Conservation (phyloP, 1,139 yeast genomes). For the Yamadazyma epiphylla region DNA sequence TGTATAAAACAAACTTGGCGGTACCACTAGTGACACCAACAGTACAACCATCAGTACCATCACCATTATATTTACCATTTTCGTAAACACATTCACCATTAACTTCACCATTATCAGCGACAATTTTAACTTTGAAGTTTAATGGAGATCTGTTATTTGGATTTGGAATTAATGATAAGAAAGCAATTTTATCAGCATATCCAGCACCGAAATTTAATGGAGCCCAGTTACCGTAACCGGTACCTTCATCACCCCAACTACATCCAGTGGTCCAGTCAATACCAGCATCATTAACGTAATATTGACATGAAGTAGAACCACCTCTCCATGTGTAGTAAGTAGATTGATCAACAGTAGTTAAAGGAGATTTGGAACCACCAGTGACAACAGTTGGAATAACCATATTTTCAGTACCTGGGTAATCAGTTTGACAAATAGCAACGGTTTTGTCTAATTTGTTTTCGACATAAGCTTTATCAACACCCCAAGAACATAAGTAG, state of each 20-base stretch:
- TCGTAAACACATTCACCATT: slow-evolving; percentile 63
- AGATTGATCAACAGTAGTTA: slow-evolving; percentile 76
- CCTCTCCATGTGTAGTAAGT: slow-evolving; percentile 82
- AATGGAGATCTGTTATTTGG: slow-evolving; percentile 79
- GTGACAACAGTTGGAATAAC: slow-evolving; percentile 80
- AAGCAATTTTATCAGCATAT: slow-evolving; percentile 69
- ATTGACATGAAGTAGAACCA: slow-evolving; percentile 84
- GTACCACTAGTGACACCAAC: slow-evolving; percentile 64
- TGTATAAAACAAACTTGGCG: slow-evolving; percentile 63
- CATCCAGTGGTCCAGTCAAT: slow-evolving; percentile 86
- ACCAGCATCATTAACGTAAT: slow-evolving; percentile 96
- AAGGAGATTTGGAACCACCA: slow-evolving; percentile 62
- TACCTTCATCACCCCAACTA: slow-evolving; percentile 80
- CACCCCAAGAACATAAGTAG: slow-evolving; percentile 84
- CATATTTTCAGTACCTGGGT: slow-evolving; percentile 99
- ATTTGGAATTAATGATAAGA: slow-evolving; percentile 91
- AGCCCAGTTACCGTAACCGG: slow-evolving; percentile 96
- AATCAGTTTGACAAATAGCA: slow-evolving; percentile 94
- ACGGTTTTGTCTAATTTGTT: slow-evolving; percentile 62
- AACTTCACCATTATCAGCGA: slow-evolving; percentile 52
- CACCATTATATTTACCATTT: slow-evolving; percentile 59
- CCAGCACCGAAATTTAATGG: slow-evolving; percentile 96
- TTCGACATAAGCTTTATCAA: slow-evolving; percentile 61
- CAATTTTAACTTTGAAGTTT: slow-evolving; percentile 85
- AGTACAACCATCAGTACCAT: slow-evolving; percentile 73